Percentiles rank a stretch among this genome's conserved stretches.
phyloP scores from a whole-genome alignment of 2,329 filamentous ascomycete species.

The Neocatenulostroma microsporum region DNA sequence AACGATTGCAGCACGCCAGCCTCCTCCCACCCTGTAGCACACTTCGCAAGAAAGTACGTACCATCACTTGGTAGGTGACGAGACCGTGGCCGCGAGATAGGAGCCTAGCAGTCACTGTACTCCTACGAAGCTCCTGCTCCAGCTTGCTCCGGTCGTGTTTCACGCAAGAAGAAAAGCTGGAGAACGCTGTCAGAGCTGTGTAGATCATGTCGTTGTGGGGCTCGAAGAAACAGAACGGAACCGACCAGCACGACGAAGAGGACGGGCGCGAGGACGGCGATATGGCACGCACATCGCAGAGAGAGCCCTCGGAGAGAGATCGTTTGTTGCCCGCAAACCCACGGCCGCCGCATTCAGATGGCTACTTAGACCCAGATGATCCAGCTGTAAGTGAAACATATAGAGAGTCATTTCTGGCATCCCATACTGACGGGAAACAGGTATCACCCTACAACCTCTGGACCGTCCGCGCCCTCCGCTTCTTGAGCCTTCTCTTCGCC shows the following conservation, averaged over 20 bases:
- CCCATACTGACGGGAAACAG: slow-evolving; percentile 25
- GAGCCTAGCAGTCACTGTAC: too few species aligned
- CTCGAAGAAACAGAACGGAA: slow-evolving; percentile 40
- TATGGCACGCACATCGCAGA: slow-evolving; percentile 11
- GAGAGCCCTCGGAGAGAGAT: slow-evolving; percentile 52
- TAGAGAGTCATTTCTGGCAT: background rate
- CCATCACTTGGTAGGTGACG: too few species aligned
- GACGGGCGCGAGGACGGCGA: slow-evolving; percentile 30
- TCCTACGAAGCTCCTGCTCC: too few species aligned
- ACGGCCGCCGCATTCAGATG: slow-evolving; percentile 55
- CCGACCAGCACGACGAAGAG: slow-evolving; percentile 20
- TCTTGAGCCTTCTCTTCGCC: slow-evolving; percentile 68
- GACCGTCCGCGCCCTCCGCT: slow-evolving; percentile 74
- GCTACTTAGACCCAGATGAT: slow-evolving; percentile 69
- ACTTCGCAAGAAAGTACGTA: too few species aligned
- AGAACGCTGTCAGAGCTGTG: too few species aligned
- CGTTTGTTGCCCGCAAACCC: slow-evolving; percentile 54
- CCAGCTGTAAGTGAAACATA: slow-evolving; percentile 55
- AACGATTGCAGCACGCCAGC: too few species aligned
- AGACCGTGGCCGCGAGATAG: too few species aligned
- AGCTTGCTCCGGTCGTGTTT: too few species aligned
- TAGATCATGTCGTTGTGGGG: slow-evolving; percentile 42
- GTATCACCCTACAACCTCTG: slow-evolving; percentile 91
- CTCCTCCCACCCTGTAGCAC: too few species aligned
- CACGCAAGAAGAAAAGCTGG: too few species aligned